These are phyloP conservation scores for Pseudogymnoascus sp. DNA, from an alignment of 2,329 filamentous ascomycete genomes.

Conservation along the genomic window DNA sequence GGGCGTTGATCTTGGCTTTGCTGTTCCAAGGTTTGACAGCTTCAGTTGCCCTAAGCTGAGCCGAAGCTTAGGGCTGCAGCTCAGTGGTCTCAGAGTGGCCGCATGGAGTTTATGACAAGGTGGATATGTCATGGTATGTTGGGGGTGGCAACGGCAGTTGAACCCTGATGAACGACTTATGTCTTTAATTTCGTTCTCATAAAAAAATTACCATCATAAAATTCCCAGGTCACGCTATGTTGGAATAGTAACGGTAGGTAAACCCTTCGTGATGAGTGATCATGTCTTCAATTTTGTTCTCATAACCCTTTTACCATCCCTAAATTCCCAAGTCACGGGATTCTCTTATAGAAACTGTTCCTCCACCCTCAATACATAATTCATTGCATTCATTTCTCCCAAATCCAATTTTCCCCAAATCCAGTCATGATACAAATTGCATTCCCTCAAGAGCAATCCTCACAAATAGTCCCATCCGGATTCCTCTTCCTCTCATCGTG, in stretches of 20 bases:
- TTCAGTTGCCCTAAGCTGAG: not conserved
- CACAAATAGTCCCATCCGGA: constrained; percentile 12
- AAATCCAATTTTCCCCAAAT: not conserved
- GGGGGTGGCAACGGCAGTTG: not conserved
- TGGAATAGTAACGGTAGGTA: too few relatives aligned
- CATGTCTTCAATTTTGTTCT: not conserved
- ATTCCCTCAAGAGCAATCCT: constrained; percentile 14
- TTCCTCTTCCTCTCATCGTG: constrained; percentile 14
- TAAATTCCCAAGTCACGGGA: not conserved
- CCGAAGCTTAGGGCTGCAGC: not conserved
- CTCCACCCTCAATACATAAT: not conserved
- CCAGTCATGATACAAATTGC: not conserved
- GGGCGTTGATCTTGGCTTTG: not conserved
- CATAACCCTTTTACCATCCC: not conserved
- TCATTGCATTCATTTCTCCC: not conserved
- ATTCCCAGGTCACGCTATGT: too few relatives aligned
- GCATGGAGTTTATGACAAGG: not conserved
- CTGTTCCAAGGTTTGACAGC: not conserved
- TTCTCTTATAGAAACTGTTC: not conserved
- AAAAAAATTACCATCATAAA: too few relatives aligned
- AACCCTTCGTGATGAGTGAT: not conserved
- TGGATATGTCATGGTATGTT: not conserved
- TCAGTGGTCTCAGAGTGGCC: not conserved
- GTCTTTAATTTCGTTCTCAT: too few relatives aligned
- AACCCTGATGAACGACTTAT: too few relatives aligned